Evolutionary conservation across 495 filamentous ascomycete genomes (phyloP), one percentile per base, ranked within the genome.

Genomic region (Penicillium flavigenum): DNA sequence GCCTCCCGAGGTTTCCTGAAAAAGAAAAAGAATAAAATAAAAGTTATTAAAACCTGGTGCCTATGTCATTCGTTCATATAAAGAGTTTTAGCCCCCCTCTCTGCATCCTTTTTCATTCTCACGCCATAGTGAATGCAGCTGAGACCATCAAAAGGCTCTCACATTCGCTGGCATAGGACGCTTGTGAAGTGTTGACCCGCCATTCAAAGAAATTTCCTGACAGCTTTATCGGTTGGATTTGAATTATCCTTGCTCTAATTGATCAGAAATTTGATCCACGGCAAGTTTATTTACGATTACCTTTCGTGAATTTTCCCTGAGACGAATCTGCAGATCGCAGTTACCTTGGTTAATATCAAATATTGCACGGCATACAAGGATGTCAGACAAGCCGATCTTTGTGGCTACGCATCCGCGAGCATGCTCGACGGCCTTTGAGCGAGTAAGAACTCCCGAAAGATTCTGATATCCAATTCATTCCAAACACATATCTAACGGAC

Each of bases 371-470:
- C 19, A 58, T 38, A 22, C 43, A 53, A 71, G 59, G n/a, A 91
- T 91, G 88, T 86, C 86, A 39, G 75, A 74, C 64, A 93, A 88
- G 66, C 89, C 91, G 41, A 89, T 98, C 66, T 96, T 96, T 63
- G 82, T 95, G 47, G 93, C 88, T 22, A 96, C 94, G 52, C 94
- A 98, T 73, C 94, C 94, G 6, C 81, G 94, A 64, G 88, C 94
- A 56, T 96, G 91, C 74, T 96, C 92, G 9, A 97, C 94, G 20
- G 94, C 93, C 1, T 98, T 97, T 74, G 94, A 98, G 76, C 80
- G 93, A 66, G 94, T 91, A 79, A 61, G 79, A 77, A 20, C 36
- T 17, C 16, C n/a, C 8, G 31, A 34, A 11, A 19, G 7, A 43
- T 8, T n/a, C 4, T 26, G 36, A 43, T 16, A n/a, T 19, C 0